Evolutionary conservation across 2,329 filamentous ascomycete species (phyloP).

Genomic region (Podosphaera leucotricha): DNA sequence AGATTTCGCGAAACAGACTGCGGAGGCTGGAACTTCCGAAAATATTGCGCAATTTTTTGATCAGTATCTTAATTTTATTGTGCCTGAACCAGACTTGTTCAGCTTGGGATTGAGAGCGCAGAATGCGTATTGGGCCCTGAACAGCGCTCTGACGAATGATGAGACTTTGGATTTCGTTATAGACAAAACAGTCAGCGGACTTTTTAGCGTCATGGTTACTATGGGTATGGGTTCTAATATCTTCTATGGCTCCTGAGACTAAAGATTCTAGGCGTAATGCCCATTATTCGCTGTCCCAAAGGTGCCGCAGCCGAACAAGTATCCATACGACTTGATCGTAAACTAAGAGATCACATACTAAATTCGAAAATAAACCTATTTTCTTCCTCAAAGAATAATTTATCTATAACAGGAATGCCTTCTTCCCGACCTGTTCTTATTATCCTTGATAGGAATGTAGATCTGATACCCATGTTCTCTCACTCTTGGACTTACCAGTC

Average conservation of each 20-base stretch:
- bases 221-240: conserved; percentile 40
- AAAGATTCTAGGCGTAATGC: conserved; percentile 47
- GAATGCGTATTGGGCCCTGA: conserved; percentile 85
- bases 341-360: conserved; percentile 83
- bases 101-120: conserved; percentile 79
- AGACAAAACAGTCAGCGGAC: conserved; percentile 75
- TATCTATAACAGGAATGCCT: conserved; percentile 33
- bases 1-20: conserved; percentile 80
- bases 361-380: conserved; percentile 98
- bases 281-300: conserved; percentile 85
- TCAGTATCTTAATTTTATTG: conserved; percentile 93
- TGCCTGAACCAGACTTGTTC: conserved; percentile 86
- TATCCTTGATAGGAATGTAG: conserved; percentile 84
- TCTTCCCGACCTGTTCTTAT: conserved; percentile 71
- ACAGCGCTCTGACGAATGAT: conserved; percentile 76
- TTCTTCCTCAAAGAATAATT: conserved; percentile 33
- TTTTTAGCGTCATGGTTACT: conserved; percentile 97
- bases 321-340: conserved; percentile 78
- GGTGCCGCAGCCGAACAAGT: conserved; percentile 87
- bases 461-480: conserved; percentile 94
- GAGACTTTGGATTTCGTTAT: conserved; percentile 71
- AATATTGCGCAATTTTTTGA: conserved; percentile 83
- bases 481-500: conserved; percentile 86
- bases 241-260: background rate
- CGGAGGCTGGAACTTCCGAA: conserved; percentile 62